Evolutionary conservation across 2,329 filamentous ascomycete genomes (phyloP).

Genomic region (Exutisphaerella laricina): DNA sequence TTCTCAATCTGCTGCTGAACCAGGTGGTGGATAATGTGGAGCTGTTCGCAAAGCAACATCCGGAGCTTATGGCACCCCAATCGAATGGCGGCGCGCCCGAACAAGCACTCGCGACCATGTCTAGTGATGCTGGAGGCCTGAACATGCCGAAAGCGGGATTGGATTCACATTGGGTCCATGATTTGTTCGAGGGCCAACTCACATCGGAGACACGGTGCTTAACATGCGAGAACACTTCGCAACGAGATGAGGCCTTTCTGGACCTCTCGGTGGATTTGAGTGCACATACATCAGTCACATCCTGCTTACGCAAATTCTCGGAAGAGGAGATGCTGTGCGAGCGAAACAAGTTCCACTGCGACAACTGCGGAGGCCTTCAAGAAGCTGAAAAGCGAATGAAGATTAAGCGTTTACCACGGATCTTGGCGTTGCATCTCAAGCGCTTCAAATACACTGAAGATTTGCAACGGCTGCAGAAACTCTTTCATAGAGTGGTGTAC

Average conservation of each 20-base stretch:
- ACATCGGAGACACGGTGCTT: constrained; percentile 95
- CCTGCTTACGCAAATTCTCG: constrained; percentile 91
- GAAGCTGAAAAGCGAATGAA: constrained; percentile 99
- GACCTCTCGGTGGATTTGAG: constrained; percentile 95
- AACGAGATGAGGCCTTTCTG: constrained; percentile 90
- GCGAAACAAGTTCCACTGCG: constrained; percentile 97
- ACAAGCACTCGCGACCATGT: constrained; percentile 13
- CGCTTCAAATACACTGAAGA: constrained; percentile 99
- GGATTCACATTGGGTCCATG: constrained; percentile 76
- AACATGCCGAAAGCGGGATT: constrained; percentile 20
- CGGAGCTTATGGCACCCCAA: constrained; percentile 30
- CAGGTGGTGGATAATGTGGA: constrained; percentile 94
- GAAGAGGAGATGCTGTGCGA: constrained; percentile 98
- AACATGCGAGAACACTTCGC: constrained; percentile 92
- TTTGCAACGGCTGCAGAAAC: constrained; percentile 84
- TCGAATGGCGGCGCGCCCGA: constrained; percentile 26
- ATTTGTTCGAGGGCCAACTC: constrained; percentile 89
- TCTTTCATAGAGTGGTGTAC: constrained; percentile 95
- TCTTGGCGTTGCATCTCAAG: constrained; percentile 88
- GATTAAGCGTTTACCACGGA: constrained; percentile 87
- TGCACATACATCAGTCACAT: constrained; percentile 91
- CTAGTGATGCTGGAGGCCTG: constrained; percentile 16
- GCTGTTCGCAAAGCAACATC: constrained; percentile 65
- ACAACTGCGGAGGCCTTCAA: constrained; percentile 91
- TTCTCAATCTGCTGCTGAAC: constrained; percentile 90